Conservation (phyloP, 495 filamentous ascomycete genomes). For the Annulohypoxylon stygium region DNA sequence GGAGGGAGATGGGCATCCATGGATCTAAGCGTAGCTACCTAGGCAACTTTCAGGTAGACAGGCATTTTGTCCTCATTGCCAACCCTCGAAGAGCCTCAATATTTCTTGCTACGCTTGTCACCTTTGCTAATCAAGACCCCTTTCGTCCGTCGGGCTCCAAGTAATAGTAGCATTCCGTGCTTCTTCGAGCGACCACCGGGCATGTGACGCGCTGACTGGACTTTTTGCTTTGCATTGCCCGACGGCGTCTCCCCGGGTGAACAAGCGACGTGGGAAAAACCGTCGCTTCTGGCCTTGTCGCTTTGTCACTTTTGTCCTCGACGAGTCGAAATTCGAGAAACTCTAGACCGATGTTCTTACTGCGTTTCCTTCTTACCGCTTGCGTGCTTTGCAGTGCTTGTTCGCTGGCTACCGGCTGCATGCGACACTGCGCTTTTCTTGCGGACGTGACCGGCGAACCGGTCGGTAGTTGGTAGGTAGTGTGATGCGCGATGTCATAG, state of each 20-base stretch:
- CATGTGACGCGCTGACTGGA: conserved; percentile 7
- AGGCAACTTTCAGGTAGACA: conserved; percentile 8
- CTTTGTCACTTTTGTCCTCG: neutral
- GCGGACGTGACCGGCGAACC: conserved; percentile 10
- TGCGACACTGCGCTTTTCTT: conserved; percentile 5
- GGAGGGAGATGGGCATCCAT: neutral
- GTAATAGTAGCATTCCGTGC: conserved; percentile 11
- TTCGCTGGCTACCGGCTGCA: neutral
- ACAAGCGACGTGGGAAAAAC: neutral
- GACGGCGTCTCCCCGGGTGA: conserved; percentile 1
- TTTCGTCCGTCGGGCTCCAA: conserved; percentile 18
- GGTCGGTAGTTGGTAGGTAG: neutral
- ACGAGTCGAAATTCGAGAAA: conserved; percentile 11
- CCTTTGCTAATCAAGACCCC: conserved; percentile 10
- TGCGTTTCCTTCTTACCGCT: neutral
- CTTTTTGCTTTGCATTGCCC: neutral
- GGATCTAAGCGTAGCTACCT: conserved; percentile 1
- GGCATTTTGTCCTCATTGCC: neutral
- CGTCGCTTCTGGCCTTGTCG: neutral
- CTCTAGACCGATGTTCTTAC: conserved; percentile 17
- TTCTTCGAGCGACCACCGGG: neutral
- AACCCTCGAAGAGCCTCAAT: conserved; percentile 5
- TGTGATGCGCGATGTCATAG: conserved; percentile 10
- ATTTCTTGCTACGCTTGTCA: conserved; percentile 6
- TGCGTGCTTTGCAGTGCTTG: neutral